Evolutionary conservation across 108 stramenopile genomes (phyloP), one percentile per base, ranked within the genome.

Genomic region (Licmophora abbreviata): DNA sequence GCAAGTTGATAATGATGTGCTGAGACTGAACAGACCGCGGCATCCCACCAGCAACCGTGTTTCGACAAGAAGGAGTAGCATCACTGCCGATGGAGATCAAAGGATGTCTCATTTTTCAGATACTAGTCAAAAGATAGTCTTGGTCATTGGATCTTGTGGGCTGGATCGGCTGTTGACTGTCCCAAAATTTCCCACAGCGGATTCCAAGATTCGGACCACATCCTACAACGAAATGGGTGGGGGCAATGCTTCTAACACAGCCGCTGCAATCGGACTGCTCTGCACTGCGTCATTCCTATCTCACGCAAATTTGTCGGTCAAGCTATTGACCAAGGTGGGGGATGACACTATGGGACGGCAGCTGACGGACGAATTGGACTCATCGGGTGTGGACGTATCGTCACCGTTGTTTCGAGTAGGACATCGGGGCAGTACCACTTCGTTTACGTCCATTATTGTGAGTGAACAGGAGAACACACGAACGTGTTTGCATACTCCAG

Each of bases 241-340:
- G 10, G 77, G 77, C 15, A 74, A 74, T 41, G 65, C 69, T 18
- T 72, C 73, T 28, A 79, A 79, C 46, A 54, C 64, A 2, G 72
- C 73, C 3, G 27, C 66, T 0, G 68, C 68, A 48, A 69, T 66
- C 59, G 66, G 38, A 11, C 54, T 41, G 10, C 30, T 74, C 40
- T 4, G 0, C 40, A 6, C 1, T 27, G 21, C 23, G 20, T 40
- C 33, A 30, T 35, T 38, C 17, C 18, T 28, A 51, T 31, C 18
- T 34, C 1, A 29, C 32, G 37, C 0, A 41, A 45, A 17, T 42
- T 17, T 51, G 29, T 48, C 3, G 12, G 52, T 74, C 44, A 48
- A 71, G 49, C 59, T 69, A 7, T 24, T 67, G 17, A 46, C 55
- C 30, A 74, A 71, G 43, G 57, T 79, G 0, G 72, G 73, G 1